phyloP scores from a whole-genome alignment of 306 rosid species.

The Prinsepia uniflora region DNA sequence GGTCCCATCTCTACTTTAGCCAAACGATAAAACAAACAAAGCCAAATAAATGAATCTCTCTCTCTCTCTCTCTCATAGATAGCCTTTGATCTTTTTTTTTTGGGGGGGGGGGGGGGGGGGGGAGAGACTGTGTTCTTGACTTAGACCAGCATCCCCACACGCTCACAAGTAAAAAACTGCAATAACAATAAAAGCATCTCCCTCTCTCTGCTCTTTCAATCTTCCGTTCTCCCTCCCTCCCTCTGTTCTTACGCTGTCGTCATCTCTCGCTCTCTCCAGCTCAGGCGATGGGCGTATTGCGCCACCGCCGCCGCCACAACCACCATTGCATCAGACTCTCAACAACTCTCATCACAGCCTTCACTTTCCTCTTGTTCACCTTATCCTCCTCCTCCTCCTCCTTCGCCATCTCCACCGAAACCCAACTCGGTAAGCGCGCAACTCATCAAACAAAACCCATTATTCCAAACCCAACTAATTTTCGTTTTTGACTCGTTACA shows the following conservation, averaged over 20 bases:
- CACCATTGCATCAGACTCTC: constrained; percentile 18
- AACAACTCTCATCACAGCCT: constrained; percentile 35
- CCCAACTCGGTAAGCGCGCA: constrained; percentile 40
- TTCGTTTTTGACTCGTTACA: not conserved
- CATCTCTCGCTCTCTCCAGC: constrained; percentile 21
- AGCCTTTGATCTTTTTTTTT: constrained; percentile 23
- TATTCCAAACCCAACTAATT: not conserved
- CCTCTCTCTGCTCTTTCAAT: constrained; percentile 4
- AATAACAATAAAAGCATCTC: constrained; percentile 10
- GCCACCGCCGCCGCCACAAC: constrained; percentile 30
- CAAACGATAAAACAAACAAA: constrained; percentile 36
- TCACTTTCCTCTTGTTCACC: constrained; percentile 52
- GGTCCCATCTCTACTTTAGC: constrained; percentile 27
- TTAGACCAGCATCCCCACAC: constrained; percentile 31
- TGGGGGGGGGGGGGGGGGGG: too few relatives aligned
- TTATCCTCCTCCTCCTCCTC: constrained; percentile 33
- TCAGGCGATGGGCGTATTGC: constrained; percentile 48
- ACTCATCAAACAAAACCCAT: not conserved
- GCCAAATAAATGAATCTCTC: not conserved
- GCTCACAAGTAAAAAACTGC: constrained; percentile 37
- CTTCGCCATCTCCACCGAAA: constrained; percentile 15
- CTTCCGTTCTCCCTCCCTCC: not conserved
- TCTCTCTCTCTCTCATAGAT: not conserved
- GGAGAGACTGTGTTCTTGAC: constrained; percentile 48
- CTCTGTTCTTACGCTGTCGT: not conserved